phyloP scores from a whole-genome alignment of 1,284 basidiomycete species.

The Ganoderma leucocontextum region DNA sequence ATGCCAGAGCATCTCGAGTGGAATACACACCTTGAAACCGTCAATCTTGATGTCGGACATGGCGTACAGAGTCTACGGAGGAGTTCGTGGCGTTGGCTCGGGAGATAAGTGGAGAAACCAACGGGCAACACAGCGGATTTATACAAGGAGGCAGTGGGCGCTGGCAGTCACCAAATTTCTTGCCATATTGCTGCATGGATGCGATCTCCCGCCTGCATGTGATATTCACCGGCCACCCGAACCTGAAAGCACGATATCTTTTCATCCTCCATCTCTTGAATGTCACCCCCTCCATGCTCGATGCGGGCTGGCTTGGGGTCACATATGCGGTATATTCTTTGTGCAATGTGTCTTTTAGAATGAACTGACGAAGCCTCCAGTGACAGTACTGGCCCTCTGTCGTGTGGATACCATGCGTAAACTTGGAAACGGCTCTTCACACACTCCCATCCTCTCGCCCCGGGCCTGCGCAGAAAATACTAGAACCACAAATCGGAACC shows the following conservation, averaged over 20 bases:
- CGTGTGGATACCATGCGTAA: no score
- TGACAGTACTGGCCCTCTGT: background rate
- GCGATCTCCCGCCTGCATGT: constrained; percentile 10
- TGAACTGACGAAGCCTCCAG: background rate
- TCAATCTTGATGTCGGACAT: constrained; percentile 50
- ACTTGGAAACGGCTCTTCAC: background rate
- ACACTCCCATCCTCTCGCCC: background rate
- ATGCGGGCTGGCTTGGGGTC: background rate
- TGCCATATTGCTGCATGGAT: constrained; percentile 12
- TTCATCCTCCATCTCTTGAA: background rate
- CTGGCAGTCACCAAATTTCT: background rate
- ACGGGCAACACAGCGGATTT: background rate
- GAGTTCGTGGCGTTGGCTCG: constrained; percentile 4
- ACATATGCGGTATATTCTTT: background rate
- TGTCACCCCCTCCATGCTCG: background rate
- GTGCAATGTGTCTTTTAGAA: background rate
- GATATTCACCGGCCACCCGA: constrained; percentile 15
- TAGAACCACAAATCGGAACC: background rate
- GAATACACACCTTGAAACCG: constrained; percentile 45
- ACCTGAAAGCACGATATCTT: background rate
- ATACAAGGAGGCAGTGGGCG: background rate
- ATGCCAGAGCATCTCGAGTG: background rate
- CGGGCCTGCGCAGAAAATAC: no score
- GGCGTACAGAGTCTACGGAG: constrained; percentile 14
- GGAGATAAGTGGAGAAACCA: background rate